Percentiles rank a stretch among this genome's conserved stretches.
These are phyloP conservation scores for Nicotiana tomentosiformis DNA, from an alignment of 257 asterid species.

Conservation along the genomic window DNA sequence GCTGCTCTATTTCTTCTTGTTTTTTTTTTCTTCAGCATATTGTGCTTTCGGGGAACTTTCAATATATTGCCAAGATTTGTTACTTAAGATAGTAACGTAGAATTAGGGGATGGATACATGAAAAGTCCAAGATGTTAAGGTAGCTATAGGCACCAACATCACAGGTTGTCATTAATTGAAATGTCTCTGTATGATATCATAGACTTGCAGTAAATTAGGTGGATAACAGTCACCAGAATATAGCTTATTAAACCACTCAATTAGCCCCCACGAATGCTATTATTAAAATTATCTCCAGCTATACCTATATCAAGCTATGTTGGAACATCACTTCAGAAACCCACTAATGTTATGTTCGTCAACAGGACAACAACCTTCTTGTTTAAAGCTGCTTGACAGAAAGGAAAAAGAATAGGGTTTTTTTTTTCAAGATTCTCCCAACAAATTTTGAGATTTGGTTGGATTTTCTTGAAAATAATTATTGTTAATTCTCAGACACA, in stretches of 20 bases:
- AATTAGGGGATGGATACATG: not conserved
- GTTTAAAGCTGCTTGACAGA: not conserved
- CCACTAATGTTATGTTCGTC: not conserved
- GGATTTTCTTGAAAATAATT: not conserved
- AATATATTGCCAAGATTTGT: not conserved
- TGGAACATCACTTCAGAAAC: not conserved
- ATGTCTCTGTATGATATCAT: not conserved
- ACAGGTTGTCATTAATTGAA: not conserved
- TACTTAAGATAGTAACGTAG: not conserved
- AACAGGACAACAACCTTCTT: not conserved
- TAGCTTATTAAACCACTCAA: not conserved
- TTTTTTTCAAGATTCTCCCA: not conserved
- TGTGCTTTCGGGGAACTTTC: not conserved
- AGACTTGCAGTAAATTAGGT: not conserved
- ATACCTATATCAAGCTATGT: not conserved
- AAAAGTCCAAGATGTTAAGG: not conserved
- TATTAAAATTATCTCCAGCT: not conserved
- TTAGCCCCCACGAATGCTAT: not conserved
- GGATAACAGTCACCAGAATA: not conserved
- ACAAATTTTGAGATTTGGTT: constrained; percentile 3
- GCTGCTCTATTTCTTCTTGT: no score
- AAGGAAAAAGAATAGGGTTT: not conserved
- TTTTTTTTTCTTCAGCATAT: not conserved
- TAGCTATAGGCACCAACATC: not conserved
- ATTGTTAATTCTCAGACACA: not conserved